Base-by-base conservation (phyloP, 768 basidiomycete genomes). In the Rhizopogon vesiculosus region DNA sequence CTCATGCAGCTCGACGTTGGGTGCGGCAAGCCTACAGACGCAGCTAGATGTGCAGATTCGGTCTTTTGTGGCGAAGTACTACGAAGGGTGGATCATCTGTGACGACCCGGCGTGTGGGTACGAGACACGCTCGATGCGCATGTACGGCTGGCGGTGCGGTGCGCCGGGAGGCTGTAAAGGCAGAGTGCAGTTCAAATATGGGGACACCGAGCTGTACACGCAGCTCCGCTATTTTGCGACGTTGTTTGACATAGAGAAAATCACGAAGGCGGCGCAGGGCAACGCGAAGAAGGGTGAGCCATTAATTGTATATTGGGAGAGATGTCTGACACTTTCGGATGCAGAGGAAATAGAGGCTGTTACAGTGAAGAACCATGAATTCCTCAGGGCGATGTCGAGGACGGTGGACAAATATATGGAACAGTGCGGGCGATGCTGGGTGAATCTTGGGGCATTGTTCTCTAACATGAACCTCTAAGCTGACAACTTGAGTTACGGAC, bases 1-100 rank as follows among this genome's bases (percentile, higher is more conserved):
- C 8, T 75, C 76, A 0, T 98, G 96, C 68, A 69, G 78, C 33
- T 68, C 72, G 2, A 59, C 68, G 1, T 65, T 95, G 16, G 75
- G 75, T 25, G 56, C 69, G 0, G 81, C 84, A 0, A 91, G 90
- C 59, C 66, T 98, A 45, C 83, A 86, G 57, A 76, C 85, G 19
- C 97, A 98, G 68, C 81, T 98, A 13, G 95, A 98, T 66, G 73
- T 80, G 1, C 92, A 95, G 62, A 89, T 98, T 50, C 84, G 95
- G 0, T 71, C 79, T 2, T 83, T 82, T 59, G 87, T 99, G 48
- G 73, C 76, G 7, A 81, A 77, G 62, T 98, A 95, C 70, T 98
- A 99, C 65, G 84, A 97, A 63, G 85, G 86, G 1, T 95, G 91
- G 90, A 87, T 82, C 1, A 73, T 88, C 5, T 99, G 97, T 71